Conservation (phyloP, 1,284 basidiomycete genomes). For the Phenoliferia sp. region DNA sequence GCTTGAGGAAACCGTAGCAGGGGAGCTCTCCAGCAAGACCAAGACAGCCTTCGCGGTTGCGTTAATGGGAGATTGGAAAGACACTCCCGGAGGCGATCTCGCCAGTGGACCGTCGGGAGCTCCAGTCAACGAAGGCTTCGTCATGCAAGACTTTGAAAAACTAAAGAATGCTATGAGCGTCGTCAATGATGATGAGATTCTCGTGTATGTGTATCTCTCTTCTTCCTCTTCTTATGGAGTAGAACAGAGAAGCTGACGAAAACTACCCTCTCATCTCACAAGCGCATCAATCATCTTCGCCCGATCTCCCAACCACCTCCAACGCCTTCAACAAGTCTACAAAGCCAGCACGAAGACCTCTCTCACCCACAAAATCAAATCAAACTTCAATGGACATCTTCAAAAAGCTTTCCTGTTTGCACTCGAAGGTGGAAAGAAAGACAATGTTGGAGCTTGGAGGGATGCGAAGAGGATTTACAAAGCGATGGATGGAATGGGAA, state of each 20-base stretch:
- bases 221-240: neutral
- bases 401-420: slow-evolving; percentile 38
- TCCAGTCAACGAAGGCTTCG: slow-evolving; percentile 6
- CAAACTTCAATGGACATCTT: slow-evolving; percentile 39
- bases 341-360: slow-evolving; percentile 26
- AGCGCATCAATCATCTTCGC: slow-evolving; percentile 39
- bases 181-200: neutral
- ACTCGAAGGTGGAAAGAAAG: slow-evolving; percentile 39
- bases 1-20: slow-evolving; percentile 39
- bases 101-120: slow-evolving; percentile 22
- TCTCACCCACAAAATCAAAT: slow-evolving; percentile 37
- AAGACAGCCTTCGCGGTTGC: slow-evolving; percentile 39
- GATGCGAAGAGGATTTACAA: neutral
- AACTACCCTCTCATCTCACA: neutral
- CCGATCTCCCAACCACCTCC: slow-evolving; percentile 37
- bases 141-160: slow-evolving; percentile 6
- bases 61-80: slow-evolving; percentile 36
- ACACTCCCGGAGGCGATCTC: slow-evolving; percentile 30
- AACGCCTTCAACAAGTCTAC: slow-evolving; percentile 38
- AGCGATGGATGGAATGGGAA: neutral
- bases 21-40: slow-evolving; percentile 41
- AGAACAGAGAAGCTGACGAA: neutral
- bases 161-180: neutral
- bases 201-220: neutral
- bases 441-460: slow-evolving; percentile 30